Evolutionary conservation across 352 stramenopile genomes (phyloP).

Genomic region (Phytophthora cryptogea): DNA sequence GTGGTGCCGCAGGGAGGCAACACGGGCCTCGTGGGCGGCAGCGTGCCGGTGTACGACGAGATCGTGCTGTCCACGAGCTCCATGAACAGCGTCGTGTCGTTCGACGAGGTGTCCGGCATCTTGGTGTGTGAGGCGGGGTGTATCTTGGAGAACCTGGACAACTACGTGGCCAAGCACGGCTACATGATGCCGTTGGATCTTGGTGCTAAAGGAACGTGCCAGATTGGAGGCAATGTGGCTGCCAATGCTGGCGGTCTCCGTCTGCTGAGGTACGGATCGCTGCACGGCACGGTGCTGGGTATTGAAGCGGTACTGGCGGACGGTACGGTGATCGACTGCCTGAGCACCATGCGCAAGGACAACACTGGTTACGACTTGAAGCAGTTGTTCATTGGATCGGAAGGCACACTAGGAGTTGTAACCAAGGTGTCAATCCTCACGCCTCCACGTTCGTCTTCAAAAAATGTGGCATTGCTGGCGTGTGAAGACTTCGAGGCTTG

Average conservation of each 20-base stretch:
- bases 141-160: constrained; percentile 94
- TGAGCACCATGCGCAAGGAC: constrained; percentile 95
- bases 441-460: constrained; percentile 38
- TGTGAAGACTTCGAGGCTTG: constrained; percentile 89
- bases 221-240: constrained; percentile 96
- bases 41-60: constrained; percentile 90
- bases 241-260: constrained; percentile 96
- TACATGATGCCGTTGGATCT: constrained; percentile 96
- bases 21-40: constrained; percentile 96
- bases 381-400: constrained; percentile 96
- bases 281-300: constrained; percentile 95
- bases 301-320: constrained; percentile 95
- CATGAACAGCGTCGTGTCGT: constrained; percentile 93
- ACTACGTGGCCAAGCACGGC: constrained; percentile 79
- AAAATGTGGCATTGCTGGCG: constrained; percentile 90
- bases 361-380: constrained; percentile 98
- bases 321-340: constrained; percentile 90
- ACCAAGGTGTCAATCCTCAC: constrained; percentile 58
- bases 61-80: constrained; percentile 92
- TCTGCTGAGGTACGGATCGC: constrained; percentile 93
- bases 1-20: constrained; percentile 97
- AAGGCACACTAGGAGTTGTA: constrained; percentile 96
- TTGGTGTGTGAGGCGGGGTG: constrained; percentile 91
- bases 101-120: constrained; percentile 89
- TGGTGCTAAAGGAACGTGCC: constrained; percentile 97